Conservation (phyloP, 306 rosid genomes). For the Abrus pulchellus region DNA sequence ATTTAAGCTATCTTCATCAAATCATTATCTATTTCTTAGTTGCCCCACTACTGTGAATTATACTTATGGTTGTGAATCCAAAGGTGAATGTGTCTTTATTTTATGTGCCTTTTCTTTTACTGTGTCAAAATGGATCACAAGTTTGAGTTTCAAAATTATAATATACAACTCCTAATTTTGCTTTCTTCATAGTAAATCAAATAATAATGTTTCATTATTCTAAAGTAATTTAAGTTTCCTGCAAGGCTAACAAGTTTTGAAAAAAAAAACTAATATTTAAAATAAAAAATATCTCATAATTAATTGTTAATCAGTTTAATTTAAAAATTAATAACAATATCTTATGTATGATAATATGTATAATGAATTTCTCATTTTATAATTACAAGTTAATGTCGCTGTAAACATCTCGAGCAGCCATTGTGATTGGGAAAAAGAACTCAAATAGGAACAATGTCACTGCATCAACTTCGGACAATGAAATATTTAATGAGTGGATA, state of each 20-base stretch:
- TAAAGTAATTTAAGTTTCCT: too few relatives aligned
- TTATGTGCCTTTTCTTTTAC: neutral
- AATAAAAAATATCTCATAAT: too few relatives aligned
- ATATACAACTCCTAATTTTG: neutral
- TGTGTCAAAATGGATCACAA: neutral
- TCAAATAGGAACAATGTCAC: neutral
- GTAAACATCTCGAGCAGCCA: neutral
- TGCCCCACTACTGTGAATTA: constrained; percentile 21
- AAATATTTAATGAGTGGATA: constrained; percentile 4
- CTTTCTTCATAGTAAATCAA: too few relatives aligned
- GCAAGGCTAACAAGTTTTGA: too few relatives aligned
- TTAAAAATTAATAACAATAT: too few relatives aligned
- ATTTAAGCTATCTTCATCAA: constrained; percentile 7
- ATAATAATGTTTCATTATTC: too few relatives aligned
- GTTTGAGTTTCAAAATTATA: neutral
- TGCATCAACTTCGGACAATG: neutral
- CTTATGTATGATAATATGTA: neutral
- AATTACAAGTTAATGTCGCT: neutral
- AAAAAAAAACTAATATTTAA: too few relatives aligned
- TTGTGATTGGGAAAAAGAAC: neutral
- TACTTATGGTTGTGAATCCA: neutral
- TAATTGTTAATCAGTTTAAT: too few relatives aligned
- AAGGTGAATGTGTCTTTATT: neutral
- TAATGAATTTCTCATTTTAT: too few relatives aligned
- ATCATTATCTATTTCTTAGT: constrained; percentile 27